Conservation (phyloP, 176 grass and related monocot genomes). For the Musa beccarii region DNA sequence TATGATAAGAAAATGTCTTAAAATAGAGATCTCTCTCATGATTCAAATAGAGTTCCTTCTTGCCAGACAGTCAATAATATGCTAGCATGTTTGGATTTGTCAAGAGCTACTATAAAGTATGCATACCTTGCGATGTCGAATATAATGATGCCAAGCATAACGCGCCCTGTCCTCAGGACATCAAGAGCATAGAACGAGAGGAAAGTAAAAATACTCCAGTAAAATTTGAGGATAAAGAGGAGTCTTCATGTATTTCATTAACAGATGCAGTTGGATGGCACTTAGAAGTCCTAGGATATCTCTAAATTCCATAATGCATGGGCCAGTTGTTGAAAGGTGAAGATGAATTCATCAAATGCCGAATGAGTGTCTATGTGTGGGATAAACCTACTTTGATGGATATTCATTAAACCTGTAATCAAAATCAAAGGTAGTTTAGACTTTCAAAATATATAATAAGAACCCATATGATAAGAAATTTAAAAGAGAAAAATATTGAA, state of each 20-base stretch:
- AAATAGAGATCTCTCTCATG: no score
- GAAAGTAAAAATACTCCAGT: conserved; percentile 66
- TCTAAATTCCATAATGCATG: conserved; percentile 98
- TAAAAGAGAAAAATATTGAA: no score
- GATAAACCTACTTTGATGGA: conserved; percentile 49
- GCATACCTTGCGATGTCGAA: conserved; percentile 94
- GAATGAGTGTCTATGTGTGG: conserved; percentile 97
- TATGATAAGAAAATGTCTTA: not conserved
- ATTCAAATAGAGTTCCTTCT: not conserved
- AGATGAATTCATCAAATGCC: conserved; percentile 89
- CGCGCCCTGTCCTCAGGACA: conserved; percentile 92
- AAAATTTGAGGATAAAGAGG: conserved; percentile 23
- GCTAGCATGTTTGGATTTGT: not conserved
- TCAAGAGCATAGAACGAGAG: conserved; percentile 68
- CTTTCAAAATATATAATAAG: no score
- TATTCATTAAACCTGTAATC: no score
- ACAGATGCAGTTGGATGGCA: conserved; percentile 31
- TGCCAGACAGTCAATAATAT: not conserved
- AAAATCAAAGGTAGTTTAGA: no score
- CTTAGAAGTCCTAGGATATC: conserved; percentile 45
- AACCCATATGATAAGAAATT: no score
- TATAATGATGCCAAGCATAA: conserved; percentile 98
- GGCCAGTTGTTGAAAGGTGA: conserved; percentile 78
- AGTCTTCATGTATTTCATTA: conserved; percentile 37
- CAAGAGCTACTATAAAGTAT: conserved; percentile 29